Evolutionary conservation across 228 moss, liverwort and hornwort species (phyloP).

Genomic region (Sphagnum magellanicum): DNA sequence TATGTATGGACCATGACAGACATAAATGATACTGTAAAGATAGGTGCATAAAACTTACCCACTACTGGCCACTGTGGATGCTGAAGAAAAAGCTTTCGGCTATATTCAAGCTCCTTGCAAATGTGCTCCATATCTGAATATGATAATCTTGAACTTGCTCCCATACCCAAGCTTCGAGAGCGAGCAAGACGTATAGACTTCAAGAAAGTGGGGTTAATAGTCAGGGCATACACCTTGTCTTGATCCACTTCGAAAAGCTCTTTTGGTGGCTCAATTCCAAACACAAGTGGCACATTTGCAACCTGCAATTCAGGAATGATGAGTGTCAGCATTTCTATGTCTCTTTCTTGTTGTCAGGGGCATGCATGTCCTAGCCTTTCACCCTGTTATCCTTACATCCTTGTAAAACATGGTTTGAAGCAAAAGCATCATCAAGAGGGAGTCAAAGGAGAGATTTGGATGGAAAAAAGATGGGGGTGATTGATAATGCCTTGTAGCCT

Average conservation of each 20-base stretch:
- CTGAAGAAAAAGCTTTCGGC: slow-evolving; percentile 72
- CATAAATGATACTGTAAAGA: too few species aligned
- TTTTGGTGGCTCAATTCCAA: slow-evolving; percentile 82
- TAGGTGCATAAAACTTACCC: slow-evolving; percentile 30
- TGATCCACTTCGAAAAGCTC: slow-evolving; percentile 83
- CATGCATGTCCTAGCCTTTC: too few species aligned
- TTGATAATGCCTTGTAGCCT: slow-evolving; percentile 68
- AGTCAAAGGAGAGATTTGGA: too few species aligned
- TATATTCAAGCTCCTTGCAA: slow-evolving; percentile 77
- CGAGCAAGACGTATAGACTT: slow-evolving; percentile 79
- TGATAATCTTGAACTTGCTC: slow-evolving; percentile 45
- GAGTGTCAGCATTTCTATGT: too few species aligned
- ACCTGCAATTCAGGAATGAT: slow-evolving; percentile 20
- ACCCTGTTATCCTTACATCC: too few species aligned
- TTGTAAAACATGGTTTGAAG: too few species aligned
- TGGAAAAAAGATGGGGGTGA: too few species aligned
- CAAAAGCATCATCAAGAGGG: too few species aligned
- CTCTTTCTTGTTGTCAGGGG: too few species aligned
- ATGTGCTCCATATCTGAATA: slow-evolving; percentile 96
- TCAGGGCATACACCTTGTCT: slow-evolving; percentile 77
- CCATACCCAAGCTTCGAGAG: slow-evolving; percentile 75
- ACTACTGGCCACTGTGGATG: slow-evolving; percentile 91
- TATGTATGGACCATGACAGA: too few species aligned
- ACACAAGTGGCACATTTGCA: slow-evolving; percentile 86
- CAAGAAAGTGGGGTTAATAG: slow-evolving; percentile 72